phyloP scores from a whole-genome alignment of 2,329 filamentous ascomycete genomes.

The Colletotrichum liriopes region DNA sequence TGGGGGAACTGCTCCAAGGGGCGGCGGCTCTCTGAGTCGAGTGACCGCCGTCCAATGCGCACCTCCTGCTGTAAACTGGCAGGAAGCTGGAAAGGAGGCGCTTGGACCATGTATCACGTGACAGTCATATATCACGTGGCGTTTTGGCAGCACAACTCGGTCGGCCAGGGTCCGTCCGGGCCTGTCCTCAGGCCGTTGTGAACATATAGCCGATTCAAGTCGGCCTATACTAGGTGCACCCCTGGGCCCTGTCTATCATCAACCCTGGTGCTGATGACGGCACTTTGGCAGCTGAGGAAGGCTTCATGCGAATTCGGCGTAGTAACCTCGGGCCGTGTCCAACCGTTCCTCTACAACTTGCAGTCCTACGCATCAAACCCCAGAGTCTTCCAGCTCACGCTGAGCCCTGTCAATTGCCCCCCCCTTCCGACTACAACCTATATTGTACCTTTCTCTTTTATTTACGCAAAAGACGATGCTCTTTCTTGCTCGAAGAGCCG shows the following conservation, averaged over 20 bases:
- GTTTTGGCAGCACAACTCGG: background rate
- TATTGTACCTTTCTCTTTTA: background rate
- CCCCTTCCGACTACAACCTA: background rate
- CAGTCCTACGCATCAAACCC: conserved; percentile 9
- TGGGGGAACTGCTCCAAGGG: conserved; percentile 16
- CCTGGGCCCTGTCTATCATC: background rate
- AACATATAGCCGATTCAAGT: conserved; percentile 5
- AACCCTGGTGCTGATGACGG: conserved; percentile 30
- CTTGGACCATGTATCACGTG: conserved; percentile 13
- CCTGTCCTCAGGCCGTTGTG: conserved; percentile 16
- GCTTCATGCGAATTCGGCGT: conserved; percentile 40
- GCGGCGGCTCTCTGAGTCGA: background rate
- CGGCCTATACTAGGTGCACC: conserved; percentile 5
- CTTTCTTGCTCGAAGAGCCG: conserved; percentile 44
- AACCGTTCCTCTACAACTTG: conserved; percentile 47
- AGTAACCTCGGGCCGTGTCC: conserved; percentile 57
- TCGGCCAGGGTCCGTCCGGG: too few species aligned
- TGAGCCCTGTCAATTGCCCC: background rate
- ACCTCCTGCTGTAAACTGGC: background rate
- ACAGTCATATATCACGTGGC: background rate
- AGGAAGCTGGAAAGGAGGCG: background rate
- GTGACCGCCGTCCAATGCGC: conserved; percentile 4
- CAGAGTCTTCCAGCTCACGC: conserved; percentile 5
- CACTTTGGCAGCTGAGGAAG: conserved; percentile 28
- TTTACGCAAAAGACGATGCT: conserved; percentile 49